Percentiles rank a stretch among this genome's conserved stretches.
Conservation (phyloP, 2,329 filamentous ascomycete genomes). For the Aurifilum marmelostoma region DNA sequence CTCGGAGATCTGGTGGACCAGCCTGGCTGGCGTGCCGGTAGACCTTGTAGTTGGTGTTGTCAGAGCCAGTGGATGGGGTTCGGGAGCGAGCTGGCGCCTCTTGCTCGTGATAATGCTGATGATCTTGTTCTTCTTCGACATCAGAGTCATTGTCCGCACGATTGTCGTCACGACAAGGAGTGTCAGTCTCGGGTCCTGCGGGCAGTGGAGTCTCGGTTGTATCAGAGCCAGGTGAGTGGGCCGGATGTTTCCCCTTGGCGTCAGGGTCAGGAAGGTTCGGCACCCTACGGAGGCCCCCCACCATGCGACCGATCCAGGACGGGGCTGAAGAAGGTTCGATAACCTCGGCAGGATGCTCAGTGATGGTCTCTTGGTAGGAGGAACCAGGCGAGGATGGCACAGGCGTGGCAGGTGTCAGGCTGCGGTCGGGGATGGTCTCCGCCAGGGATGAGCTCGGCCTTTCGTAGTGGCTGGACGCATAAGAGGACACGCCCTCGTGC, state of each 20-base stretch:
- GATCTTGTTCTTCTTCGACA: conserved; percentile 28
- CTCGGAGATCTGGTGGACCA: conserved; percentile 9
- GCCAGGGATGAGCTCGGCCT: conserved; percentile 50
- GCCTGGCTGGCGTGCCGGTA: conserved; percentile 43
- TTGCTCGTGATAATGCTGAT: conserved; percentile 28
- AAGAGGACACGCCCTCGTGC: conserved; percentile 53
- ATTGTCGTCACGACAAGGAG: conserved; percentile 32
- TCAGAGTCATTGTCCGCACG: conserved; percentile 7
- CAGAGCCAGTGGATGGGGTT: conserved; percentile 48
- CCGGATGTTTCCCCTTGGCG: conserved; percentile 45
- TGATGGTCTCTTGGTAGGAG: conserved; percentile 38
- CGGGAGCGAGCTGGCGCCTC: conserved; percentile 43
- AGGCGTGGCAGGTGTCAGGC: conserved; percentile 42
- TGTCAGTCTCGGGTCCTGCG: conserved; percentile 40
- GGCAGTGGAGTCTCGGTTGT: conserved; percentile 37
- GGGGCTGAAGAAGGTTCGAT: conserved; percentile 36
- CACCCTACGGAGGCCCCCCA: conserved; percentile 59
- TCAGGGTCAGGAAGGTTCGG: conserved; percentile 49
- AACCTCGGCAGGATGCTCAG: conserved; percentile 40
- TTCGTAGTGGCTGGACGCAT: conserved; percentile 49
- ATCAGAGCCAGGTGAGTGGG: conserved; percentile 34
- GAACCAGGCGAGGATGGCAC: conserved; percentile 39
- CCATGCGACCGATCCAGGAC: conserved; percentile 58
- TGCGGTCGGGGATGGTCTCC: conserved; percentile 48
- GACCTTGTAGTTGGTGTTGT: conserved; percentile 53